These are phyloP conservation scores for Colletotrichum sp. DNA, from an alignment of 2,329 filamentous ascomycete genomes.

Conservation along the genomic window DNA sequence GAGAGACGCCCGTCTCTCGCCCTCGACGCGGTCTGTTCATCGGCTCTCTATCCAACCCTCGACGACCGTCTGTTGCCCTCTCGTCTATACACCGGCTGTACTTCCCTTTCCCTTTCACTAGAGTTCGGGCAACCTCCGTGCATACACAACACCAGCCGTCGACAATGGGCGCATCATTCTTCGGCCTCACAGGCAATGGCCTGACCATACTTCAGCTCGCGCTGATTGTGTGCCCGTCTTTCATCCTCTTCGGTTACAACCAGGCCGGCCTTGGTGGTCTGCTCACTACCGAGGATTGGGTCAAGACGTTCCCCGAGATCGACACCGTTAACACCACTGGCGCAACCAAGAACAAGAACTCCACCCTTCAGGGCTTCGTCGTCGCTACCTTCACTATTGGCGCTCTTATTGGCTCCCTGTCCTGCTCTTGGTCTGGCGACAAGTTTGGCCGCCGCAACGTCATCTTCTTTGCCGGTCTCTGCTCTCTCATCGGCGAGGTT, in stretches of 20 bases:
- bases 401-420: conserved; percentile 38
- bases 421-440: conserved; percentile 38
- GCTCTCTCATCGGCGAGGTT: conserved; percentile 37
- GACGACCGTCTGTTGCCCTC: background rate
- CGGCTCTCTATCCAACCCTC: background rate
- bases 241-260: conserved; percentile 47
- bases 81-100: background rate
- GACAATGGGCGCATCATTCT: conserved; percentile 17
- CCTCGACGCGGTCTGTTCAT: background rate
- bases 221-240: conserved; percentile 46
- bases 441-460: conserved; percentile 37
- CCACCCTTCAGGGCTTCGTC: conserved; percentile 41
- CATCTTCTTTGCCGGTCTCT: conserved; percentile 33
- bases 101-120: background rate
- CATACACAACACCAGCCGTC: background rate
- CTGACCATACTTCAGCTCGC: conserved; percentile 42
- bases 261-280: conserved; percentile 43
- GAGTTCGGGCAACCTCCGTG: conserved; percentile 3
- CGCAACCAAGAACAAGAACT: conserved; percentile 31
- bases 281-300: conserved; percentile 35
- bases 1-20: background rate
- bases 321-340: conserved; percentile 39
- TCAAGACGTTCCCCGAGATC: conserved; percentile 41
- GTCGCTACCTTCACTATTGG: conserved; percentile 41
- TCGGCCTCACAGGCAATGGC: conserved; percentile 40